These are phyloP conservation scores for Xerocomellus amylosporus DNA, from an alignment of 768 basidiomycete genomes.

Conservation along the genomic window DNA sequence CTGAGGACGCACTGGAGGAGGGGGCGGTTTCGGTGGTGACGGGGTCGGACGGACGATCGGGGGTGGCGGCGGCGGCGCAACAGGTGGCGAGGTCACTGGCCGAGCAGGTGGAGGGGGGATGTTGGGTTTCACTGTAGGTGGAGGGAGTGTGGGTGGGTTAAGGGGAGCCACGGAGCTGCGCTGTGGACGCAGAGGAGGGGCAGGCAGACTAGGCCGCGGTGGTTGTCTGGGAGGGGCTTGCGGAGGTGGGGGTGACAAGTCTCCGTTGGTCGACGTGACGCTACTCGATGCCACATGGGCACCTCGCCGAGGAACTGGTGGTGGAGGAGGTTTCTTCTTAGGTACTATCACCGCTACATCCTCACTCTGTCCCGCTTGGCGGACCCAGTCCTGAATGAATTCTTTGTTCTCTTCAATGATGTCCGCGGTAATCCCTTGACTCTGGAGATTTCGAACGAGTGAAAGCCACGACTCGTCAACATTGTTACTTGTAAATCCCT, in stretches of 20 bases:
- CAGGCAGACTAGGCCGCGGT: constrained; percentile 12
- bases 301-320: constrained; percentile 34
- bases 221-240: constrained; percentile 36
- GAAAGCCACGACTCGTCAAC: constrained; percentile 90
- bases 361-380: constrained; percentile 39
- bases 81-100: constrained; percentile 33
- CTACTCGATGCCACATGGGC: constrained; percentile 27
- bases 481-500: constrained; percentile 81
- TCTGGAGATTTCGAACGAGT: constrained; percentile 63
- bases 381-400: constrained; percentile 84
- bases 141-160: constrained; percentile 25
- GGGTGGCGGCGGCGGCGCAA: constrained; percentile 27
- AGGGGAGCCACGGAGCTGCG: constrained; percentile 29
- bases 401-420: constrained; percentile 77
- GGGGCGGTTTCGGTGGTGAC: constrained; percentile 28
- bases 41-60: constrained; percentile 23
- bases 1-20: constrained; percentile 18
- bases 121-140: constrained; percentile 31
- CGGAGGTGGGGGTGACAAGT: constrained; percentile 27
- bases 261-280: constrained; percentile 21
- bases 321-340: constrained; percentile 32
- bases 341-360: constrained; percentile 40
- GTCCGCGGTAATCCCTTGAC: constrained; percentile 62
- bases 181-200: constrained; percentile 24
- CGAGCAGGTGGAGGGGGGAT: constrained; percentile 35